These are phyloP conservation scores for Lactarius trivialis DNA, from an alignment of 768 basidiomycete genomes.

Conservation along the genomic window DNA sequence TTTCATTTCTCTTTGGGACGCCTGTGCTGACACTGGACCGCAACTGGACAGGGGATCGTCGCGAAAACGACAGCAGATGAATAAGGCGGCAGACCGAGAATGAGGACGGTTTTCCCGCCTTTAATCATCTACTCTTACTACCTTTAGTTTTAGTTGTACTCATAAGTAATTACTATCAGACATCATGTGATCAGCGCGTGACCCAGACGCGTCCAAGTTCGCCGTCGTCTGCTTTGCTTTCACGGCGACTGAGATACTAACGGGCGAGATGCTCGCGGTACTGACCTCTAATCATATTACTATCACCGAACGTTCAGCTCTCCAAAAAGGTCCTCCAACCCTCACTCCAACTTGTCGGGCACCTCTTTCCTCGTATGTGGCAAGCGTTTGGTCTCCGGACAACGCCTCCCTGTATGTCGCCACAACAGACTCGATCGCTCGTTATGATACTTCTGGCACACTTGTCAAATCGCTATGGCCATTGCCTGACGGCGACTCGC, in stretches of 20 bases:
- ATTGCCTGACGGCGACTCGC: slow-evolving; percentile 27
- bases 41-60: slow-evolving; percentile 42
- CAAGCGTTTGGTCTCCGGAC: slow-evolving; percentile 53
- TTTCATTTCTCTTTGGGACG: not conserved
- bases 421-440: slow-evolving; percentile 40
- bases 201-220: not conserved
- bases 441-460: slow-evolving; percentile 45
- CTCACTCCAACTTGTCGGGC: slow-evolving; percentile 28
- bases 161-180: not conserved
- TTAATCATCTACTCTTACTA: not conserved
- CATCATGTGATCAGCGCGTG: not conserved
- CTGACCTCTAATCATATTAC: slow-evolving; percentile 43
- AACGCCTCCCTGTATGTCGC: slow-evolving; percentile 50
- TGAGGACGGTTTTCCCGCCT: slow-evolving; percentile 4
- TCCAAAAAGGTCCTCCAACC: slow-evolving; percentile 41
- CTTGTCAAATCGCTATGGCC: slow-evolving; percentile 40
- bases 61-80: slow-evolving; percentile 63
- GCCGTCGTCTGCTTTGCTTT: not conserved
- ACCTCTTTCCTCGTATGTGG: slow-evolving; percentile 32
- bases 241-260: not conserved
- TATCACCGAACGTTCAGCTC: slow-evolving; percentile 39
- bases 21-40: slow-evolving; percentile 2
- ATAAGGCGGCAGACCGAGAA: slow-evolving; percentile 48
- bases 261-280: slow-evolving; percentile 45
- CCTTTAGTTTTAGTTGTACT: not conserved